These are phyloP conservation scores for Grosmannia huntii DNA, from an alignment of 2,329 filamentous ascomycete genomes.

Conservation along the genomic window DNA sequence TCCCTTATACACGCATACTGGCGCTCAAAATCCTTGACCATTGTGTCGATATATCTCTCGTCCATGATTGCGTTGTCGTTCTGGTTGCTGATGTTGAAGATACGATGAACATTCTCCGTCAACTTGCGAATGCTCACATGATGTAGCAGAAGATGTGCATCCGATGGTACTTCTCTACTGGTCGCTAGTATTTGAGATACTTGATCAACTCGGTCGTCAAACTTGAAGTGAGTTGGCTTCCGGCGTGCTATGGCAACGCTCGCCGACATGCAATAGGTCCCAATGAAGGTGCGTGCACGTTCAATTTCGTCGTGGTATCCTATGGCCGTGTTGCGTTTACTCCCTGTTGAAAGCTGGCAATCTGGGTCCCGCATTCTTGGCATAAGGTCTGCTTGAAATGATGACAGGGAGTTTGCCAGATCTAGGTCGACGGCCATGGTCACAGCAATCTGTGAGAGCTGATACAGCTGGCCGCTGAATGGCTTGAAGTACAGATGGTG, in stretches of 20 bases:
- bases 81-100: constrained; percentile 7
- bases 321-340: background rate
- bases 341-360: background rate
- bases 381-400: background rate
- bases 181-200: constrained; percentile 7
- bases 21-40: constrained; percentile 12
- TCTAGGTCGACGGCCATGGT: constrained; percentile 12
- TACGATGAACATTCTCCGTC: constrained; percentile 11
- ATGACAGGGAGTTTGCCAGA: constrained; percentile 1
- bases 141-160: constrained; percentile 8
- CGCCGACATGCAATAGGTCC: constrained; percentile 12
- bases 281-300: constrained; percentile 11
- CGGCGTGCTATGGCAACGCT: constrained; percentile 11
- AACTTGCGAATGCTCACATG: constrained; percentile 12
- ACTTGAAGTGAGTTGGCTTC: constrained; percentile 12
- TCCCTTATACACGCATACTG: constrained; percentile 10
- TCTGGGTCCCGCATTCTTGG: background rate
- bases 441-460: constrained; percentile 13
- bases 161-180: constrained; percentile 4
- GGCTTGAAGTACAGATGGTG: constrained; percentile 12
- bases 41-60: constrained; percentile 10
- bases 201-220: constrained; percentile 10
- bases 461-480: constrained; percentile 12
- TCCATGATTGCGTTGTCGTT: constrained; percentile 7
- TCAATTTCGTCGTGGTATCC: constrained; percentile 9